A percentile compares a stretch with the other conserved stretches of the same genome.
These are phyloP conservation scores for Globisporangium paddicum DNA, from an alignment of 352 stramenopile species.

Conservation along the genomic window DNA sequence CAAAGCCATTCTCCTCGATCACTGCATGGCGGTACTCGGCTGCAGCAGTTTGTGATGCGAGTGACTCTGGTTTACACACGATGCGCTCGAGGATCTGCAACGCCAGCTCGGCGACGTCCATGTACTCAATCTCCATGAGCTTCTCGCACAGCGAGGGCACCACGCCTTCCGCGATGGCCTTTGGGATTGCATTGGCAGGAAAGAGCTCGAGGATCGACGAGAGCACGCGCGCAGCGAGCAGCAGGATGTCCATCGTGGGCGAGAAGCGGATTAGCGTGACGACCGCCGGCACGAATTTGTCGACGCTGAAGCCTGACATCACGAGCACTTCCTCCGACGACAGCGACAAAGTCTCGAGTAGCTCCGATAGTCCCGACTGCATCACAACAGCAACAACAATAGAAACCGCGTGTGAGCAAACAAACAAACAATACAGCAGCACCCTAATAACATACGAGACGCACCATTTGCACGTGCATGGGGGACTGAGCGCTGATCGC, in stretches of 20 bases:
- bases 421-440: neutral
- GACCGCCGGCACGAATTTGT: slow-evolving; percentile 47
- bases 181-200: slow-evolving; percentile 30
- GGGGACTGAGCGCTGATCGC: slow-evolving; percentile 29
- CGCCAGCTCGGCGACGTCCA: slow-evolving; percentile 71
- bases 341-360: slow-evolving; percentile 68
- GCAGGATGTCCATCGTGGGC: slow-evolving; percentile 55
- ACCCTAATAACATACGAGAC: slow-evolving; percentile 2
- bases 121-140: slow-evolving; percentile 77
- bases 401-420: neutral
- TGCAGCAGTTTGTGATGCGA: neutral
- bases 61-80: slow-evolving; percentile 24
- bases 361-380: slow-evolving; percentile 41
- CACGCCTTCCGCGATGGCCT: slow-evolving; percentile 37
- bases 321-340: slow-evolving; percentile 61
- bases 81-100: slow-evolving; percentile 68
- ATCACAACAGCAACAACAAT: neutral
- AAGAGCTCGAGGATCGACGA: slow-evolving; percentile 56
- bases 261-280: slow-evolving; percentile 35
- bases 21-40: slow-evolving; percentile 38
- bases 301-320: slow-evolving; percentile 58
- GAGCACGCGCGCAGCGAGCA: slow-evolving; percentile 50
- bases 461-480: slow-evolving; percentile 37
- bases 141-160: slow-evolving; percentile 63
- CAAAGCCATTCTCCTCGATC: slow-evolving; percentile 55